These are phyloP conservation scores for Solanum chacoense DNA, from an alignment of 305 asterid species.

Conservation along the genomic window DNA sequence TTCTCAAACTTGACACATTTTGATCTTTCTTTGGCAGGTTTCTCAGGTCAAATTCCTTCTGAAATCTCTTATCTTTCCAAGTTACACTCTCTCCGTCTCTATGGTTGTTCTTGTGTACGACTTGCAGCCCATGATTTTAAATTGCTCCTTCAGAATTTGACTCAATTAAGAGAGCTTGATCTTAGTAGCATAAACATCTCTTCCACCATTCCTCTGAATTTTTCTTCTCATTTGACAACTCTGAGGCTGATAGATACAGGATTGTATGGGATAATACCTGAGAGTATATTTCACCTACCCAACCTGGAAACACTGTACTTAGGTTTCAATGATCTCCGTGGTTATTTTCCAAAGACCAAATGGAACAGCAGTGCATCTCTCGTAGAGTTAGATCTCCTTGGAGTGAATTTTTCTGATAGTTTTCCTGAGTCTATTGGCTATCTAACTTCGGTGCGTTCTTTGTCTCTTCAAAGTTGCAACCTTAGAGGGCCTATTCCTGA, in stretches of 20 bases:
- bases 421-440: not conserved
- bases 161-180: not conserved
- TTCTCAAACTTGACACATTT: not conserved
- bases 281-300: not conserved
- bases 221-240: not conserved
- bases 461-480: not conserved
- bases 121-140: not conserved
- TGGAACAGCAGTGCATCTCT: not conserved
- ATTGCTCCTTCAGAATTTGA: not conserved
- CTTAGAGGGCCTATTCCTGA: not conserved
- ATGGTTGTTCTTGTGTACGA: no score
- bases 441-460: not conserved
- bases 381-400: not conserved
- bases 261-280: not conserved
- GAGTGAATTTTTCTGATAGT: not conserved
- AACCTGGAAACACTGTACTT: not conserved
- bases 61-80: not conserved
- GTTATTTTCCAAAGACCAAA: not conserved
- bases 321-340: not conserved
- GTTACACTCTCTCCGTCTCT: not conserved
- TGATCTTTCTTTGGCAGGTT: rapidly evolving
- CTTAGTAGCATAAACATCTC: not conserved
- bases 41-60: not conserved
- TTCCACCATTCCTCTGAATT: not conserved
- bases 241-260: rapidly evolving